These are phyloP conservation scores for Fusarium buxicola DNA, from an alignment of 2,329 filamentous ascomycete genomes.

Conservation along the genomic window DNA sequence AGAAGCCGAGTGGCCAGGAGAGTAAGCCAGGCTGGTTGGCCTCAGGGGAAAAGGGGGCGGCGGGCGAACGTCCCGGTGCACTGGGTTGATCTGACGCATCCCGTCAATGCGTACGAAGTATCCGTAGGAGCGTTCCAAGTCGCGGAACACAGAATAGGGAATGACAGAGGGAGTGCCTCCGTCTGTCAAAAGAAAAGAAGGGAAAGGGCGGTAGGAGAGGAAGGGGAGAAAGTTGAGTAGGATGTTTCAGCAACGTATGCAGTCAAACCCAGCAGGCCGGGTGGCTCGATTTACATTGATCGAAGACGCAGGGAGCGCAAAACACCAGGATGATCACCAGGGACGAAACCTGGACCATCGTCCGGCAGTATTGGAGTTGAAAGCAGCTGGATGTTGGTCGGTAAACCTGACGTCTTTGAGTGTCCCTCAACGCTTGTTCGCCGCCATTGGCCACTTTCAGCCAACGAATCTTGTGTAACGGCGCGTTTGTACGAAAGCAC, in stretches of 20 bases:
- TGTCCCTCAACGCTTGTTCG: constrained; percentile 9
- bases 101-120: constrained; percentile 40
- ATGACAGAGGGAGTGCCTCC: constrained; percentile 36
- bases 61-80: constrained; percentile 46
- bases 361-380: constrained; percentile 1
- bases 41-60: constrained; percentile 47
- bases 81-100: constrained; percentile 49
- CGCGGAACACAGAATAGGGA: constrained; percentile 38
- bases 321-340: constrained; percentile 10
- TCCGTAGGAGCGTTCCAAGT: constrained; percentile 30
- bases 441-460: constrained; percentile 15
- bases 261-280: constrained; percentile 35
- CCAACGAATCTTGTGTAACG: constrained; percentile 14
- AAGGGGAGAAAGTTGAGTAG: constrained; percentile 19
- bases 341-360: constrained; percentile 1
- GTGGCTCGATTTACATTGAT: constrained; percentile 37
- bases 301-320: constrained; percentile 32
- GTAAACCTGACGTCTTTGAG: constrained; percentile 1
- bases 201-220: constrained; percentile 25
- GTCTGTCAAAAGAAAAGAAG: constrained; percentile 13
- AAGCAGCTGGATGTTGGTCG: constrained; percentile 33
- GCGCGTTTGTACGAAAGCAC: constrained; percentile 6
- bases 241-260: constrained; percentile 37
- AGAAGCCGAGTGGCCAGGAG: constrained; percentile 44
- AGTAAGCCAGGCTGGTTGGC: constrained; percentile 32